A percentile compares a stretch with the other conserved stretches of the same genome.
phyloP scores from a whole-genome alignment of 192 early-diverging fungal species.

The Dissophora globulifera region DNA sequence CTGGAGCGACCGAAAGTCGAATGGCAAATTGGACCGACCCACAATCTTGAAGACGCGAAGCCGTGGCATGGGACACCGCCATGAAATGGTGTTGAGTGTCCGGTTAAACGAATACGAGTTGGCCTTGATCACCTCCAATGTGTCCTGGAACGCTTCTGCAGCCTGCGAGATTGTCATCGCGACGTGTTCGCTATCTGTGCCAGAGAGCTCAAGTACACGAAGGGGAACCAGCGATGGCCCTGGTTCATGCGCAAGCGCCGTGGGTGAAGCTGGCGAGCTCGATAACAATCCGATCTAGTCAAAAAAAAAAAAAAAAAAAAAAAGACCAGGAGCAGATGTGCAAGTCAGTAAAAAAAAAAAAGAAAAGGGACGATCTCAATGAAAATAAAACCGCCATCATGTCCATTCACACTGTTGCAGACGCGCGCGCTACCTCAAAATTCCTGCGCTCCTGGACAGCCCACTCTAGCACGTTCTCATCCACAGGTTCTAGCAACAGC shows the following conservation, averaged over 20 bases:
- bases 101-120: constrained; percentile 41
- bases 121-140: constrained; percentile 49
- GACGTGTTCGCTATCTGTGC: constrained; percentile 37
- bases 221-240: constrained; percentile 18
- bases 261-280: background rate
- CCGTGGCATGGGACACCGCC: constrained; percentile 28
- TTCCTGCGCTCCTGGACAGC: constrained; percentile 39
- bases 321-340: too few relatives aligned
- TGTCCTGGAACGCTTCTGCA: constrained; percentile 48
- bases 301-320: background rate
- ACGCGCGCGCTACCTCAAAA: constrained; percentile 39
- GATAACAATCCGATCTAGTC: background rate
- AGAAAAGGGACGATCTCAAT: too few relatives aligned
- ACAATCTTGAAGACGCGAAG: constrained; percentile 37
- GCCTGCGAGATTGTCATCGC: constrained; percentile 44
- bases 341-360: background rate
- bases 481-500: constrained; percentile 23
- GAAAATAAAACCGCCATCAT: too few relatives aligned
- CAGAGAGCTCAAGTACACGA: constrained; percentile 30
- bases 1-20: constrained; percentile 42
- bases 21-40: constrained; percentile 42
- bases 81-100: constrained; percentile 8
- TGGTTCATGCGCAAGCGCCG: background rate
- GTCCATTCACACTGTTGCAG: too few relatives aligned
- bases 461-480: constrained; percentile 43